Evolutionary conservation across 2,329 filamentous ascomycete genomes (phyloP).

Genomic region (Ceratocystis smalleyi): DNA sequence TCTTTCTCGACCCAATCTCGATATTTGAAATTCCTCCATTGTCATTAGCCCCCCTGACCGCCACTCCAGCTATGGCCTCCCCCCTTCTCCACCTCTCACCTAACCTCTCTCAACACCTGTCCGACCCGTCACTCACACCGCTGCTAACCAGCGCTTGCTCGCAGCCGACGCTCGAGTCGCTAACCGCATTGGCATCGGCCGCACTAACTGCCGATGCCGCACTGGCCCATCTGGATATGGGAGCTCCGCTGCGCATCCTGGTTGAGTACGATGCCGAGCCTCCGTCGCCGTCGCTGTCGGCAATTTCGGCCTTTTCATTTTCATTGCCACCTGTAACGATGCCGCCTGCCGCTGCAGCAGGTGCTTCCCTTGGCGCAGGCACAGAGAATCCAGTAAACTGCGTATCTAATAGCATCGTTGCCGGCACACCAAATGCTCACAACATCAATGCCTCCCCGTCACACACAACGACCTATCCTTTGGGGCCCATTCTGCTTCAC

Average conservation of each 20-base stretch:
- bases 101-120: conserved; percentile 34
- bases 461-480: background rate
- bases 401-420: background rate
- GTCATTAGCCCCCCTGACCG: background rate
- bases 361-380: background rate
- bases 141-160: conserved; percentile 39
- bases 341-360: background rate
- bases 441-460: background rate
- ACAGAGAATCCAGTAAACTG: background rate
- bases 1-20: background rate
- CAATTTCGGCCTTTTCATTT: background rate
- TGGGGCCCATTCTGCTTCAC: conserved; percentile 12
- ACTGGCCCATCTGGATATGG: conserved; percentile 37
- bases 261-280: conserved; percentile 29
- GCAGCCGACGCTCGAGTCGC: conserved; percentile 31
- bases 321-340: background rate
- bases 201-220: conserved; percentile 39
- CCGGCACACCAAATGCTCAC: background rate
- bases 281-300: background rate
- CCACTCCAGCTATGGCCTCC: conserved; percentile 7
- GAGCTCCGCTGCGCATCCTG: conserved; percentile 40
- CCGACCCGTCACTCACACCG: conserved; percentile 41
- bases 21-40: background rate
- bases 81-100: conserved; percentile 12
- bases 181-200: conserved; percentile 36